phyloP scores from a whole-genome alignment of 2,329 filamentous ascomycete genomes.

The Akanthomyces muscarius region DNA sequence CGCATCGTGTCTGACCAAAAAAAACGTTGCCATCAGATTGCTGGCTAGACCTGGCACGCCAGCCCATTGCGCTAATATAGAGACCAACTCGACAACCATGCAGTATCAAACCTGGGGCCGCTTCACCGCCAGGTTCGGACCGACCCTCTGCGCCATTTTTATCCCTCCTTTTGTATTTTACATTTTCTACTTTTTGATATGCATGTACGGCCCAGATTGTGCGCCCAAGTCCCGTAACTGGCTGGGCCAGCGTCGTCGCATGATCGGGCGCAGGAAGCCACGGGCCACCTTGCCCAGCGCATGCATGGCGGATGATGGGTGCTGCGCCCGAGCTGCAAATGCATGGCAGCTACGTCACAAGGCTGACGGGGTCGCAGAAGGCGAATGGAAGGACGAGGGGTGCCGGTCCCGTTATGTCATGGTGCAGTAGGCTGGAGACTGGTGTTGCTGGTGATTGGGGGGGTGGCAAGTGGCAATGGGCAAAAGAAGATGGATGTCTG shows the following conservation, averaged over 20 bases:
- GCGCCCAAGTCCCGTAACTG: neutral
- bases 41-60: neutral
- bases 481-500: neutral
- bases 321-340: neutral
- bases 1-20: neutral
- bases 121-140: constrained; percentile 1
- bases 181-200: neutral
- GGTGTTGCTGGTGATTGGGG: neutral
- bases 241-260: neutral
- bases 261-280: constrained; percentile 11
- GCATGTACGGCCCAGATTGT: neutral
- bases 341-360: constrained; percentile 14
- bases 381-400: neutral
- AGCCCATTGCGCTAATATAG: neutral
- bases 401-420: constrained; percentile 9
- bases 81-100: neutral
- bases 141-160: neutral
- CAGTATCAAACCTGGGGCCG: neutral
- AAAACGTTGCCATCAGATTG: neutral
- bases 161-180: neutral
- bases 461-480: neutral
- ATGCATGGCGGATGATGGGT: neutral
- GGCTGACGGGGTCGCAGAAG: constrained; percentile 10
- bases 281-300: neutral
- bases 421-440: neutral